Evolutionary conservation across 2,329 filamentous ascomycete species (phyloP).

Genomic region (Cercospora zeae-maydis): DNA sequence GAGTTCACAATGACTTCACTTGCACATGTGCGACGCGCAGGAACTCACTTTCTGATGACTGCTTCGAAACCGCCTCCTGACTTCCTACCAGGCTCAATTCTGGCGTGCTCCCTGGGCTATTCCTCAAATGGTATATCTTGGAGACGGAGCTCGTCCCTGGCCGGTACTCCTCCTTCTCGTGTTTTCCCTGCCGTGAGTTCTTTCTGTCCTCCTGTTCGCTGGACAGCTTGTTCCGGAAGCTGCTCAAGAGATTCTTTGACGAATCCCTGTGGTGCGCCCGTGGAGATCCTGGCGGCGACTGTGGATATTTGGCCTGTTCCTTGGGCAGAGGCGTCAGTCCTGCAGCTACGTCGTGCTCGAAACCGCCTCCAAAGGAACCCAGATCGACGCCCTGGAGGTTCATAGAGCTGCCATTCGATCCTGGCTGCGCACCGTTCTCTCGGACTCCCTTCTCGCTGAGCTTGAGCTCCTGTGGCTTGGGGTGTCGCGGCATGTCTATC

Average conservation of each 20-base stretch:
- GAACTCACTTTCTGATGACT: constrained; percentile 31
- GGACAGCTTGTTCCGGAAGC: constrained; percentile 27
- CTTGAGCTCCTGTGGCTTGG: constrained; percentile 33
- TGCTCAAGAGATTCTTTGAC: constrained; percentile 31
- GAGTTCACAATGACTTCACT: not conserved
- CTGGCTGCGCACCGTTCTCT: constrained; percentile 18
- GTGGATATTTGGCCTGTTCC: constrained; percentile 25
- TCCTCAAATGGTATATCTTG: constrained; percentile 42
- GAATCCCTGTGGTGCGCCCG: constrained; percentile 27
- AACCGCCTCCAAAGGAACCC: constrained; percentile 36
- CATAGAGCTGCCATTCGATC: constrained; percentile 35
- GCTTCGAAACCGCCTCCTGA: constrained; percentile 29
- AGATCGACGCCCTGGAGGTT: constrained; percentile 37
- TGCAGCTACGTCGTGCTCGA: constrained; percentile 28
- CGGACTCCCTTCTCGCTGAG: constrained; percentile 26
- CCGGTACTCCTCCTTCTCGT: constrained; percentile 32
- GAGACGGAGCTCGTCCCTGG: constrained; percentile 34
- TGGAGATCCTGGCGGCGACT: constrained; percentile 33
- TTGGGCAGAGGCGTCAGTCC: constrained; percentile 24
- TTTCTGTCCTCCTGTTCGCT: constrained; percentile 21
- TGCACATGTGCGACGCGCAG: not conserved
- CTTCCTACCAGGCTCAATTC: constrained; percentile 42
- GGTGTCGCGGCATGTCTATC: constrained; percentile 31
- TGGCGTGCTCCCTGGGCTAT: constrained; percentile 47
- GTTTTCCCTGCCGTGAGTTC: constrained; percentile 25